Evolutionary conservation across 306 rosid genomes (phyloP).

Genomic region (Begonia masoniana): DNA sequence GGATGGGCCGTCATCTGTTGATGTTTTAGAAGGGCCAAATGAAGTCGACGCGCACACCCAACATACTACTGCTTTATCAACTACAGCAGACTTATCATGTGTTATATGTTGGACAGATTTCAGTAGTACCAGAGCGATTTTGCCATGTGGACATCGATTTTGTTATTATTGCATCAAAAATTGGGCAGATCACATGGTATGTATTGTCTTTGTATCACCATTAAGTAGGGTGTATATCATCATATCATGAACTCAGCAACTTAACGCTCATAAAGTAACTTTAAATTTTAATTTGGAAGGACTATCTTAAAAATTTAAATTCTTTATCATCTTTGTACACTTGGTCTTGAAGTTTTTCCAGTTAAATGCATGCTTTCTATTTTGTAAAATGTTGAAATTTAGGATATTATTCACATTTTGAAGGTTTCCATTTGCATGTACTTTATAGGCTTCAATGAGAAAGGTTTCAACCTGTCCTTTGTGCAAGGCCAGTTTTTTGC

Average conservation of each 20-base stretch:
- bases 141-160: constrained; percentile 84
- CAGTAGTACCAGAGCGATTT: constrained; percentile 59
- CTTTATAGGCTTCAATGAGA: constrained; percentile 38
- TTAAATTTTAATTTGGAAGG: too few relatives aligned
- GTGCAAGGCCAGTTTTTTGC: constrained; percentile 63
- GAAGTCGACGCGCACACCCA: constrained; percentile 14
- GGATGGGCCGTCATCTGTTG: constrained; percentile 23
- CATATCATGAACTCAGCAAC: too few relatives aligned
- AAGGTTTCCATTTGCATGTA: too few relatives aligned
- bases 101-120: constrained; percentile 78
- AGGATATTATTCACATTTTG: too few relatives aligned
- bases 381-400: too few relatives aligned
- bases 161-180: constrained; percentile 67
- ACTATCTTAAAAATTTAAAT: too few relatives aligned
- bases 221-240: too few relatives aligned
- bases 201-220: neutral
- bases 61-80: constrained; percentile 16
- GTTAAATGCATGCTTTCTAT: too few relatives aligned
- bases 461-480: constrained; percentile 64
- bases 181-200: constrained; percentile 70
- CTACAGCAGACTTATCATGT: constrained; percentile 55
- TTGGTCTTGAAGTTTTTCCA: too few relatives aligned
- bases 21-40: constrained; percentile 12
- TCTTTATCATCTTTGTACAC: too few relatives aligned
- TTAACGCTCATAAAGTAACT: too few relatives aligned